Evolutionary conservation across 495 filamentous ascomycete genomes (phyloP), one percentile per base, ranked within the genome.

Genomic region (Daldinia childiae): DNA sequence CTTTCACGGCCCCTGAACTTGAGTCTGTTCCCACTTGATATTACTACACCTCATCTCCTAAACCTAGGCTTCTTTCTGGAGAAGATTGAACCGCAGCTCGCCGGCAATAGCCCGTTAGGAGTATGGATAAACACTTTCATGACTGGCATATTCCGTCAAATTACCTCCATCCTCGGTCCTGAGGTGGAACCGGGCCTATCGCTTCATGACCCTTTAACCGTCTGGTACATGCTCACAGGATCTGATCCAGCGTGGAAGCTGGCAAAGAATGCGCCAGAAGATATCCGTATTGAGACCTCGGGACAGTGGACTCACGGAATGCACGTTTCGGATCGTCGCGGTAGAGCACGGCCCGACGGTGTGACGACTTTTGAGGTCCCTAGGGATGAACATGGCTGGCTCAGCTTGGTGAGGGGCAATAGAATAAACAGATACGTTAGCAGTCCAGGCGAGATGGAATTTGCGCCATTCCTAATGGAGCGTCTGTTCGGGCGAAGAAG

Each of bases 221-320:
- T 98, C 6, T 98, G 93, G 92, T 96, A 96, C 75, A 89, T 92
- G 74, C 78, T 96, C 45, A 90, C 89, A 0, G 77, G 79, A 38
- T 80, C 83, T 55, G 77, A 84, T 41, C 81, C 84, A 14, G 79
- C 79, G 14, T 88, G 86, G 86, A 83, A 81, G 75, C 24, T 78
- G 21, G 67, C 81, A 27, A 78, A 81, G 21, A 68, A 78, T 11
- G 78, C 81, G 66, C 83, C 79, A 19, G 81, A 87, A 77, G 95
- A 99, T 79, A 90, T 98, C 58, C 85, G 95, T 14, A 82, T 99
- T 26, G 95, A 99, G 78, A 92, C 92, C 1, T 77, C 85, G 32
- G 95, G 95, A 5, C 95, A 98, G 80, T 99, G 95, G 95, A 97
- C 95, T 58, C 83, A 91, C 48, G 95, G 95, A 2, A 92, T 93